Conservation (phyloP, 345 rosid genomes). For the Raphanus raphanistrum region DNA sequence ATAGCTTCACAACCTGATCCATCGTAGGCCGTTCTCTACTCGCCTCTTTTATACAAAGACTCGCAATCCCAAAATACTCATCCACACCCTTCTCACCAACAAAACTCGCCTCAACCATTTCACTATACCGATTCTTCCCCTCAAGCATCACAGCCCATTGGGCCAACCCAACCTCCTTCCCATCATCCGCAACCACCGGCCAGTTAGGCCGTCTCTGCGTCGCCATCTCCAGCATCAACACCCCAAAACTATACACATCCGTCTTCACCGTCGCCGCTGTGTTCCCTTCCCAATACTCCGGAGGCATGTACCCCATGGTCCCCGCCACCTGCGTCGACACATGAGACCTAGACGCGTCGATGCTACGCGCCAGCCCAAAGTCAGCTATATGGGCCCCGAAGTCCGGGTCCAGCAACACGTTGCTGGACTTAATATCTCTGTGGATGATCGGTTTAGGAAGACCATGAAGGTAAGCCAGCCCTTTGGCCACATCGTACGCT, state of each 20-base stretch:
- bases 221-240: constrained; percentile 74
- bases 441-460: constrained; percentile 70
- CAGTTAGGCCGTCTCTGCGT: constrained; percentile 67
- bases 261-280: constrained; percentile 62
- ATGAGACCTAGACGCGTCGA: constrained; percentile 56
- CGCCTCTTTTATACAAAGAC: constrained; percentile 46
- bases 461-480: constrained; percentile 69
- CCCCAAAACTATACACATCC: constrained; percentile 81
- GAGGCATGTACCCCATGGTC: constrained; percentile 98
- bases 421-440: constrained; percentile 85
- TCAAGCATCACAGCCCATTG: constrained; percentile 44
- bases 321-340: constrained; percentile 95
- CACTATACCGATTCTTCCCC: constrained; percentile 41
- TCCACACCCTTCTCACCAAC: constrained; percentile 34
- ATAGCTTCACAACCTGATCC: constrained; percentile 45
- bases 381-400: constrained; percentile 78
- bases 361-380: constrained; percentile 71
- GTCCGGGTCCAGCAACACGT: constrained; percentile 57
- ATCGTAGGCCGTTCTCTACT: constrained; percentile 55
- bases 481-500: constrained; percentile 59
- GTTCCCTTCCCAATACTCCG: constrained; percentile 79
- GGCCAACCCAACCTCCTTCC: constrained; percentile 41
- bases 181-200: constrained; percentile 39
- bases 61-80: constrained; percentile 65
- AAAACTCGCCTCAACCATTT: constrained; percentile 45